phyloP scores from a whole-genome alignment of 495 filamentous ascomycete species.

The Apodospora peruviana region DNA sequence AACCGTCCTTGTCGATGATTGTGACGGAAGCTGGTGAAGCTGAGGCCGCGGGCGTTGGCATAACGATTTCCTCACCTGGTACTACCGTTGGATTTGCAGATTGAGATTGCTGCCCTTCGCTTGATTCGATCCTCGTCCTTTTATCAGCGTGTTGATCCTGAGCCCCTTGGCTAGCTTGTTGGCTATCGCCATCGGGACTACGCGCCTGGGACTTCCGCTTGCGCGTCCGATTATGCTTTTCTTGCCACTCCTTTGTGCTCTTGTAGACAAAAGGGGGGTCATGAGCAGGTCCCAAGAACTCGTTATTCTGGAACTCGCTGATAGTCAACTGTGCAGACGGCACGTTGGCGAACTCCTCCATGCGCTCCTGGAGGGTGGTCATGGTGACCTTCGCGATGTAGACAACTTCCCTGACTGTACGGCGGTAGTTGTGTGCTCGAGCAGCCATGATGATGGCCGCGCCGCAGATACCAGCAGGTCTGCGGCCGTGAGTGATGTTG shows the following conservation, averaged over 20 bases:
- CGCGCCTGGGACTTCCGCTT: conserved; percentile 22
- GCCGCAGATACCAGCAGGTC: conserved; percentile 90
- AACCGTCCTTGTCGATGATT: conserved; percentile 24
- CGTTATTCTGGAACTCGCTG: conserved; percentile 72
- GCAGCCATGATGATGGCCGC: conserved; percentile 91
- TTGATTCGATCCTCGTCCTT: conserved; percentile 7
- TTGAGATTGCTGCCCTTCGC: conserved; percentile 14
- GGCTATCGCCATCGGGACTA: conserved; percentile 26
- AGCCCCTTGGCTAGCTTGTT: conserved; percentile 24
- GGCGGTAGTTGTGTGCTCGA: conserved; percentile 94
- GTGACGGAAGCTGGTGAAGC: background rate
- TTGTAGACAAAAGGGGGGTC: conserved; percentile 82
- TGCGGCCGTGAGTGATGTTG: conserved; percentile 90
- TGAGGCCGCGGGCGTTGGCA: background rate
- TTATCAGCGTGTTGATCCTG: conserved; percentile 18
- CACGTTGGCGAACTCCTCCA: conserved; percentile 83
- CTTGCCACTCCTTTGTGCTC: conserved; percentile 47
- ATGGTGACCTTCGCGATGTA: conserved; percentile 95
- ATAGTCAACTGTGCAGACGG: conserved; percentile 75
- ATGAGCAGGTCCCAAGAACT: conserved; percentile 46
- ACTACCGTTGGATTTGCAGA: conserved; percentile 6
- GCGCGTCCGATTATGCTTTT: conserved; percentile 42
- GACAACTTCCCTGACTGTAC: conserved; percentile 86
- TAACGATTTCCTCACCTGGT: background rate
- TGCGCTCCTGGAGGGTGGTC: conserved; percentile 77